phyloP scores from a whole-genome alignment of 371 early-diverging fungal genomes.

The Circinella umbellata region DNA sequence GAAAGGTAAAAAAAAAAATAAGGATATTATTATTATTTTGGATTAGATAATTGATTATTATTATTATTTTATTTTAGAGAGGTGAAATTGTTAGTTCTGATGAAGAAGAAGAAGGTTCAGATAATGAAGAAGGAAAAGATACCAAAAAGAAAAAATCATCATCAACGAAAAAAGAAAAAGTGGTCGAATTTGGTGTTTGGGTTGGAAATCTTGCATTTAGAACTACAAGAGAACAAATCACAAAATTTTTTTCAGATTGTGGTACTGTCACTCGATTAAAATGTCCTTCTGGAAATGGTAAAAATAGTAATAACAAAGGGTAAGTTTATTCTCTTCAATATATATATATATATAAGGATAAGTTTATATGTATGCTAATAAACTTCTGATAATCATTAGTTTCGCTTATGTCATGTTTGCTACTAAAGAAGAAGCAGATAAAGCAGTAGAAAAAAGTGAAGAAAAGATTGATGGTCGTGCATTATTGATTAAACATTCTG shows the following conservation, averaged over 20 bases:
- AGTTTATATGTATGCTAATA: neutral
- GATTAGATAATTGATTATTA: neutral
- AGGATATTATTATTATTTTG: neutral
- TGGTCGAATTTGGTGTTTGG: constrained; percentile 66
- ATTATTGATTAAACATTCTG: constrained; percentile 71
- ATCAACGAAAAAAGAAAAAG: constrained; percentile 40
- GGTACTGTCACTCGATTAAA: constrained; percentile 73
- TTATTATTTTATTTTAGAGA: constrained; percentile 1
- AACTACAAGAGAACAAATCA: constrained; percentile 59
- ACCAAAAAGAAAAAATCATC: constrained; percentile 26
- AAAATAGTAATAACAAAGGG: constrained; percentile 64
- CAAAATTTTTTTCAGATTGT: constrained; percentile 61
- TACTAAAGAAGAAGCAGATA: constrained; percentile 45
- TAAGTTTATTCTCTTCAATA: constrained; percentile 48
- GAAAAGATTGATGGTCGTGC: constrained; percentile 62
- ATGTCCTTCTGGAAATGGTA: constrained; percentile 59
- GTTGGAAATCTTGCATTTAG: constrained; percentile 75
- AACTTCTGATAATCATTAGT: constrained; percentile 3
- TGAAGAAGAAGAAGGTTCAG: constrained; percentile 29
- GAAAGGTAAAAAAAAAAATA: constrained; percentile 38
- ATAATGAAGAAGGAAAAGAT: constrained; percentile 18
- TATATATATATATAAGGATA: neutral
- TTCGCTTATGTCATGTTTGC: constrained; percentile 27
- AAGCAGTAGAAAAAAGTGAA: constrained; percentile 68
- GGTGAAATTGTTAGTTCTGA: constrained; percentile 9